These are phyloP conservation scores for Neocatenulostroma microsporum DNA, from an alignment of 2,329 filamentous ascomycete genomes.

Conservation along the genomic window DNA sequence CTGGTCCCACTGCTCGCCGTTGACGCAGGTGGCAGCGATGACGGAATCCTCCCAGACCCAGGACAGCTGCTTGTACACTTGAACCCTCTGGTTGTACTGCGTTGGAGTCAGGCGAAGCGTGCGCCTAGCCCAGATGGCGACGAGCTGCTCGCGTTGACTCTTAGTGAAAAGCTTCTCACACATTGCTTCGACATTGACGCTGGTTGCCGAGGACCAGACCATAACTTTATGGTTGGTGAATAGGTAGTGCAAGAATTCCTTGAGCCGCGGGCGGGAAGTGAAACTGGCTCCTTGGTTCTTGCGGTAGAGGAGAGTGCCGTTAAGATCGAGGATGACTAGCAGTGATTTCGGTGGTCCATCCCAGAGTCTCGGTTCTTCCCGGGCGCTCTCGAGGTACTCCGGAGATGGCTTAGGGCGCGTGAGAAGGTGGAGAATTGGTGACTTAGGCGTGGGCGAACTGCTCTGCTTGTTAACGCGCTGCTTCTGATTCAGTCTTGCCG, in stretches of 20 bases:
- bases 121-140: constrained; percentile 72
- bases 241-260: constrained; percentile 64
- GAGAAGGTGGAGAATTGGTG: constrained; percentile 6
- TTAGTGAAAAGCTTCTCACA: constrained; percentile 55
- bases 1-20: constrained; percentile 59
- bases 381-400: constrained; percentile 14
- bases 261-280: constrained; percentile 56
- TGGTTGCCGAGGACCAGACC: constrained; percentile 82
- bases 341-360: constrained; percentile 43
- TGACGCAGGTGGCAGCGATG: constrained; percentile 36
- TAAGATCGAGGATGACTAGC: constrained; percentile 83
- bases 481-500: not conserved
- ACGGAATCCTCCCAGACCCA: constrained; percentile 57
- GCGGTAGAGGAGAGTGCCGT: constrained; percentile 78
- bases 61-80: constrained; percentile 82
- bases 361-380: not conserved
- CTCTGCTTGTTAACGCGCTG: constrained; percentile 7
- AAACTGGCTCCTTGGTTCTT: constrained; percentile 37
- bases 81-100: constrained; percentile 64
- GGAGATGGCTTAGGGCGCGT: constrained; percentile 17
- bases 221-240: constrained; percentile 69
- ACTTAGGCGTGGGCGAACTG: constrained; percentile 1
- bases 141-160: constrained; percentile 47
- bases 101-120: constrained; percentile 56
- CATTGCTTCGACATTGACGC: constrained; percentile 63